Evolutionary conservation across 1,139 yeast species (phyloP).

Genomic region (Kazachstania sp.): DNA sequence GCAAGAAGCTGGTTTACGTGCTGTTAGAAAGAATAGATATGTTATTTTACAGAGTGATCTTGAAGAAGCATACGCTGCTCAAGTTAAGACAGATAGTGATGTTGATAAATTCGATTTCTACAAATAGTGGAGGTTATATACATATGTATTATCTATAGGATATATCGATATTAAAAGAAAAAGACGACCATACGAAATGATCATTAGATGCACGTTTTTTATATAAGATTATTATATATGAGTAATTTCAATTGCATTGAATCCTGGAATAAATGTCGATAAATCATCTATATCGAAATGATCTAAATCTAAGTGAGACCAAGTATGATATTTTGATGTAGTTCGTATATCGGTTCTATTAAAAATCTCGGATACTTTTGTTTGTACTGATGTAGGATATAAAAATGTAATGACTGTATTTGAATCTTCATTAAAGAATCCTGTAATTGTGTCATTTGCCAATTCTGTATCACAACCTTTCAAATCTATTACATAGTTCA

Average conservation of each 20-base stretch:
- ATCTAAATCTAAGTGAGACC: constrained; percentile 50
- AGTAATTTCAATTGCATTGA: constrained; percentile 15
- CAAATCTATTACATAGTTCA: constrained; percentile 32
- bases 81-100: constrained; percentile 91
- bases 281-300: constrained; percentile 48
- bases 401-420: constrained; percentile 33
- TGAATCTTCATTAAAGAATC: constrained; percentile 11
- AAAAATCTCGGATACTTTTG: constrained; percentile 16
- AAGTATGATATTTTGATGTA: constrained; percentile 38
- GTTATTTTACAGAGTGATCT: constrained; percentile 91
- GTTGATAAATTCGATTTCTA: constrained; percentile 97
- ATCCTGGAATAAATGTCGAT: constrained; percentile 49
- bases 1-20: constrained; percentile 99
- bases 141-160: not conserved
- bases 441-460: constrained; percentile 20
- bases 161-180: not conserved
- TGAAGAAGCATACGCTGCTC: constrained; percentile 95
- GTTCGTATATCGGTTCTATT: constrained; percentile 10
- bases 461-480: constrained; percentile 31
- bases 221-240: not conserved
- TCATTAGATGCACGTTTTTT: constrained; percentile 12
- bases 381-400: constrained; percentile 42
- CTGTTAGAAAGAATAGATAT: constrained; percentile 95
- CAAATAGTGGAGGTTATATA: constrained; percentile 39
- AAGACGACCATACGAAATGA: not conserved